These are phyloP conservation scores for Silene noctiflora DNA, from an alignment of 179 eudicot genomes.

Conservation along the genomic window DNA sequence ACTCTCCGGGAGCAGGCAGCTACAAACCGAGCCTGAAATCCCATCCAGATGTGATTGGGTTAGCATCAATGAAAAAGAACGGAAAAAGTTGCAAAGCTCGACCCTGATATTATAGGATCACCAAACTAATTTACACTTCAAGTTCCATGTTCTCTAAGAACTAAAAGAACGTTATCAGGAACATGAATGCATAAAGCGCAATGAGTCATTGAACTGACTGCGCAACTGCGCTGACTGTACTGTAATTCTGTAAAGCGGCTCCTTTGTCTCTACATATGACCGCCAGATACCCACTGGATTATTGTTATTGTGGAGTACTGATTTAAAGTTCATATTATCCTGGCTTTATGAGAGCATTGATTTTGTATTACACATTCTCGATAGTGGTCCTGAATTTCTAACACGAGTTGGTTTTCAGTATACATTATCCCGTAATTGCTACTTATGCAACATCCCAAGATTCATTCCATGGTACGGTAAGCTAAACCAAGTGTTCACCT, in stretches of 20 bases:
- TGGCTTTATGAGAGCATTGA: too few relatives aligned
- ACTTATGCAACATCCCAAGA: neutral
- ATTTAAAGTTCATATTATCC: too few relatives aligned
- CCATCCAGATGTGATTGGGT: neutral
- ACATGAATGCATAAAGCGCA: neutral
- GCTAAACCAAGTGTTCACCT: neutral
- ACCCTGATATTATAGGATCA: neutral
- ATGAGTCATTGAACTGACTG: neutral
- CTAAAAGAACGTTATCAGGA: neutral
- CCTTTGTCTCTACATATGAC: neutral
- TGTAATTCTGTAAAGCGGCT: neutral
- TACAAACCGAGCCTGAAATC: constrained; percentile 50
- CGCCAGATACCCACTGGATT: too few relatives aligned
- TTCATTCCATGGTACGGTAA: neutral
- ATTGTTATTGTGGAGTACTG: too few relatives aligned
- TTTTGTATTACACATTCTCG: neutral
- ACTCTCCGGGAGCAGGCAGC: constrained; percentile 94
- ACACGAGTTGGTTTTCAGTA: neutral
- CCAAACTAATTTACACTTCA: too few relatives aligned
- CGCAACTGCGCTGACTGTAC: neutral
- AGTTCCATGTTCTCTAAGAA: neutral
- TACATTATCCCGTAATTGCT: neutral
- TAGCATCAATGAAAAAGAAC: neutral
- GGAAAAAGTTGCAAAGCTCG: neutral
- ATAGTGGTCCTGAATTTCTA: neutral